Percentiles rank a stretch among this genome's conserved stretches.
Evolutionary conservation across 2,329 filamentous ascomycete species (phyloP).

Genomic region (Chaetomium sp.): DNA sequence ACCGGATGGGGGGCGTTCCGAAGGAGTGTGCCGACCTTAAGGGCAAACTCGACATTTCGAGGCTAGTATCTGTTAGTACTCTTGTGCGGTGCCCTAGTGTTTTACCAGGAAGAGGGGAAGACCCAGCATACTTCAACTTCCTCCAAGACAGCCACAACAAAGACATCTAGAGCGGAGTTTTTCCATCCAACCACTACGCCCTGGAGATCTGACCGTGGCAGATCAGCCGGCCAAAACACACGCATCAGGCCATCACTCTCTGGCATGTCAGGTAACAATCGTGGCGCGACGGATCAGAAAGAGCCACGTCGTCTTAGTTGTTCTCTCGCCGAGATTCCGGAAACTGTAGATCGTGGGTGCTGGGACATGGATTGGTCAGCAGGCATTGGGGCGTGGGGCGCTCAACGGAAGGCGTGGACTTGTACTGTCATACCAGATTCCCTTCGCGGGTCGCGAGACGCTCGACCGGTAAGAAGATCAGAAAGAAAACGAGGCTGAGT

Average conservation of each 20-base stretch:
- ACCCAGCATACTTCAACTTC: constrained; percentile 69
- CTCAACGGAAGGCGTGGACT: constrained; percentile 4
- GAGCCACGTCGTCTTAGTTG: constrained; percentile 91
- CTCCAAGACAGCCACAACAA: constrained; percentile 83
- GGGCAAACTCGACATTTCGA: constrained; percentile 77
- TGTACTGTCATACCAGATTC: constrained; percentile 57
- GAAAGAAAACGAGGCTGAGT: constrained; percentile 76
- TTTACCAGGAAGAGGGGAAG: neutral
- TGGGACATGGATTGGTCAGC: constrained; percentile 34
- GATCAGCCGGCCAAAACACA: constrained; percentile 95
- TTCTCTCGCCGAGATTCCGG: constrained; percentile 88
- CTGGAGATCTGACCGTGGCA: constrained; percentile 61
- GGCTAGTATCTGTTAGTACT: constrained; percentile 39
- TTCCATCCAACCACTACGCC: constrained; percentile 93
- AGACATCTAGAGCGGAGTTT: constrained; percentile 84
- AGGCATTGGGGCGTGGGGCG: constrained; percentile 11
- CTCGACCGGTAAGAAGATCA: constrained; percentile 77
- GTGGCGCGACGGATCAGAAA: constrained; percentile 55
- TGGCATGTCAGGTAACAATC: constrained; percentile 49
- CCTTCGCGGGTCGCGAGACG: constrained; percentile 76
- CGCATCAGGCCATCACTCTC: constrained; percentile 86
- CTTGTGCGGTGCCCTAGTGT: too few species aligned
- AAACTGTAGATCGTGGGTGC: constrained; percentile 74
- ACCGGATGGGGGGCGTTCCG: constrained; percentile 75
- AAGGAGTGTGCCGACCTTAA: constrained; percentile 77